Conservation (phyloP, 2,329 filamentous ascomycete genomes). For the Calonectria pteridis region DNA sequence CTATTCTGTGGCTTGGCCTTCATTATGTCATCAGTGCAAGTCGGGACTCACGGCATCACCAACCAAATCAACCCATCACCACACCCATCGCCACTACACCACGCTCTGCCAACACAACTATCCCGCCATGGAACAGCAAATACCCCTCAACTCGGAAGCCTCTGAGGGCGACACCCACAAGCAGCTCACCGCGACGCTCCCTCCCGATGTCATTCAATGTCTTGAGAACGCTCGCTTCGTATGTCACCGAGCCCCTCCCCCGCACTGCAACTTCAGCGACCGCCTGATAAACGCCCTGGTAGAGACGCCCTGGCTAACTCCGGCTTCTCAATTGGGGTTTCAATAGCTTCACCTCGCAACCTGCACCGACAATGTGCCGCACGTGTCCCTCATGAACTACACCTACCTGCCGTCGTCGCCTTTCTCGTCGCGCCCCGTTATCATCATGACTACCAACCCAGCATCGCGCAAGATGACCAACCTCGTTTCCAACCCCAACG, state of each 20-base stretch:
- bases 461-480: slow-evolving; percentile 85
- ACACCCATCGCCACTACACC: slow-evolving; percentile 29
- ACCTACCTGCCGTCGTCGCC: slow-evolving; percentile 90
- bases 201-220: slow-evolving; percentile 88
- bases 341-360: slow-evolving; percentile 93
- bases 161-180: slow-evolving; percentile 81
- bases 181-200: slow-evolving; percentile 76
- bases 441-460: slow-evolving; percentile 93
- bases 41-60: slow-evolving; percentile 35
- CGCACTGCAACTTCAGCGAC: slow-evolving; percentile 23
- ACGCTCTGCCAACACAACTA: not conserved
- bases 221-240: slow-evolving; percentile 96
- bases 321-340: slow-evolving; percentile 3
- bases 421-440: slow-evolving; percentile 78
- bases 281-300: slow-evolving; percentile 15
- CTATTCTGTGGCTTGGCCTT: not conserved
- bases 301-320: slow-evolving; percentile 12
- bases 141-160: slow-evolving; percentile 80
- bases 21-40: slow-evolving; percentile 33
- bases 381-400: slow-evolving; percentile 99
- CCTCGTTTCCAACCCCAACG: slow-evolving; percentile 84
- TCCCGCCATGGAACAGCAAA: slow-evolving; percentile 69
- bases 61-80: slow-evolving; percentile 17
- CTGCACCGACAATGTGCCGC: slow-evolving; percentile 83
- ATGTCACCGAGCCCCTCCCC: slow-evolving; percentile 51